Evolutionary conservation across 768 basidiomycete genomes (phyloP).

Genomic region (Coprinellus micaceus): DNA sequence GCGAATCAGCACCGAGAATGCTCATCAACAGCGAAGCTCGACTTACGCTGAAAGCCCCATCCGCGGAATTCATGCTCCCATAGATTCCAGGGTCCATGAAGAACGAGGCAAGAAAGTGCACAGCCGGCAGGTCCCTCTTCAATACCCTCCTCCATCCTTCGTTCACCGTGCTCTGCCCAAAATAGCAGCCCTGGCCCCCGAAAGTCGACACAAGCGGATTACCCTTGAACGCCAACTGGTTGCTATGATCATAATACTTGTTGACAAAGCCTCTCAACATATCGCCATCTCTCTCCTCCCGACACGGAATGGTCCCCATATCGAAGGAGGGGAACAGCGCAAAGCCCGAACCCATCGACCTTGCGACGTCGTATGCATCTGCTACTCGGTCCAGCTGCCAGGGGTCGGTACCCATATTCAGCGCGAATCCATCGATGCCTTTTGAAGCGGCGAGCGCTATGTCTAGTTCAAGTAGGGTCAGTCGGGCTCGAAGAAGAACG

Average conservation of each 20-base stretch:
- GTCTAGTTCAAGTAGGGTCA: slow-evolving; percentile 27
- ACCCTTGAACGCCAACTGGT: slow-evolving; percentile 37
- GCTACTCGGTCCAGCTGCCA: slow-evolving; percentile 43
- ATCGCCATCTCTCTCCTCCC: slow-evolving; percentile 28
- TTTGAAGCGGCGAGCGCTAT: slow-evolving; percentile 45
- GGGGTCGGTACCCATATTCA: slow-evolving; percentile 49
- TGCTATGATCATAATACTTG: slow-evolving; percentile 36
- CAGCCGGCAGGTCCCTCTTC: slow-evolving; percentile 23
- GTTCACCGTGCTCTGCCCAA: slow-evolving; percentile 38
- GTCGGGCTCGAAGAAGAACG: neutral
- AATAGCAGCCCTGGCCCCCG: slow-evolving; percentile 50
- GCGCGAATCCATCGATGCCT: slow-evolving; percentile 53
- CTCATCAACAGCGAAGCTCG: neutral
- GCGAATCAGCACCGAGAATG: neutral
- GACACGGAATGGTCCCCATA: slow-evolving; percentile 44
- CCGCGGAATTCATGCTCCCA: slow-evolving; percentile 34
- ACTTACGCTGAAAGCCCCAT: slow-evolving; percentile 49
- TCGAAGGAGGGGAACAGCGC: slow-evolving; percentile 48
- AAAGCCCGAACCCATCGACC: slow-evolving; percentile 29
- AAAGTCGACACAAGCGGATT: slow-evolving; percentile 50
- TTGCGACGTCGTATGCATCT: slow-evolving; percentile 42
- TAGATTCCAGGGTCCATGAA: slow-evolving; percentile 50
- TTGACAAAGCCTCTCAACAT: slow-evolving; percentile 35
- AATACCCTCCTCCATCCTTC: slow-evolving; percentile 42
- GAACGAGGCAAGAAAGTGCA: slow-evolving; percentile 57